Base-by-base conservation (phyloP, 2,329 filamentous ascomycete genomes). In the Paramyrothecium sp. region DNA sequence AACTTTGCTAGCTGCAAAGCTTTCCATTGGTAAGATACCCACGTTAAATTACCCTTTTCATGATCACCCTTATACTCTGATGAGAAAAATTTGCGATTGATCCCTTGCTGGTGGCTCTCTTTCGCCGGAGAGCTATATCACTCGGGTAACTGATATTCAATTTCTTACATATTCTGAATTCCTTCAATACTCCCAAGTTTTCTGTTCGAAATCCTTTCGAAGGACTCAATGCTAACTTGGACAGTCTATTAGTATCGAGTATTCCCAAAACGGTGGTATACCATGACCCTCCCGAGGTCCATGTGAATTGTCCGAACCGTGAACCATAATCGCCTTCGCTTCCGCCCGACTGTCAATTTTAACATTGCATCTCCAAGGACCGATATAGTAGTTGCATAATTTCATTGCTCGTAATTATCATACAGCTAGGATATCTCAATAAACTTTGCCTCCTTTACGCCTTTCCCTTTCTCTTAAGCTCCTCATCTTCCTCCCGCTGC, bases 71-170 rank as follows among this genome's bases (percentile, higher is more conserved):
- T 57, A 41, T 57, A 61, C 58, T 67, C 89, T 91, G 93, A 97
- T 96, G 92, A 89, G 81, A 51, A 90, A 74, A 97, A 97, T 97
- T 97, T 97, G 92, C 93, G 92, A 94, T 94, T 96, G 92, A 97
- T 89, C 84, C 82, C 79, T 75, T 76, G 76, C 10, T 80, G 87
- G 86, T 93, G 92, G 91, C 83, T 80, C 90, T 87, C 92, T 89
- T 74, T 78, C 89, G 92, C 93, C 92, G 86, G 92, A 87, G 90
- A 81, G 89, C 88, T 83, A 89, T 88, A 92, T 88, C 89, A 82
- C 78, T 72, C 78, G 79, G 83, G 79, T 73, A 85, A 75, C 81
- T 96, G 92, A 97, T 90, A 96, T 91, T 92, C 78, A 88, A 72
- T 86, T 87, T 94, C 92, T 97, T 97, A 97, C 92, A 96, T 97